phyloP scores from a whole-genome alignment of 2,329 filamentous ascomycete genomes.

The Setomelanomma holmii region DNA sequence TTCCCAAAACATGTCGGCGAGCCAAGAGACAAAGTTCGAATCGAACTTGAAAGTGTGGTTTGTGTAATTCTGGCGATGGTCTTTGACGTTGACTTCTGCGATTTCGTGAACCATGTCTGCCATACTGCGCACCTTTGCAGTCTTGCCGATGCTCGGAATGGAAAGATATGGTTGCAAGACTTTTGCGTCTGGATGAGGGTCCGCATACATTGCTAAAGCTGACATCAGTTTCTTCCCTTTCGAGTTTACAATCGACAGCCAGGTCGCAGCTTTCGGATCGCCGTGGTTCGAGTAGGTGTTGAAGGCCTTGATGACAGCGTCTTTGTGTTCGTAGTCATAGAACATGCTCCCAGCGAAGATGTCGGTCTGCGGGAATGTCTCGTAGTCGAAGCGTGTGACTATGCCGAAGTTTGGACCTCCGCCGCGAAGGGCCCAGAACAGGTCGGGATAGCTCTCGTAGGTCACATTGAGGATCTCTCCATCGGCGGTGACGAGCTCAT shows the following conservation, averaged over 20 bases:
- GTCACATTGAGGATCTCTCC: constrained; percentile 29
- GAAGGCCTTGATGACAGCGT: constrained; percentile 9
- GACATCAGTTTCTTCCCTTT: constrained; percentile 5
- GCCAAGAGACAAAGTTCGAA: constrained; percentile 22
- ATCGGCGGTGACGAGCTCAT: constrained; percentile 39
- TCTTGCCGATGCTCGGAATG: constrained; percentile 12
- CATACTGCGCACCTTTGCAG: constrained; percentile 11
- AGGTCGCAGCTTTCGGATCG: constrained; percentile 10
- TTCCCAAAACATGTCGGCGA: constrained; percentile 22
- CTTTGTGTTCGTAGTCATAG: constrained; percentile 6
- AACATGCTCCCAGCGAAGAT: constrained; percentile 13
- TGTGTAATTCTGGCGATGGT: constrained; percentile 34
- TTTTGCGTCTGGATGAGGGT: background rate
- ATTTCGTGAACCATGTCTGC: constrained; percentile 33
- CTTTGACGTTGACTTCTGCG: constrained; percentile 41
- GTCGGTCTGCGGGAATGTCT: constrained; percentile 20
- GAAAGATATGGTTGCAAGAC: constrained; percentile 6
- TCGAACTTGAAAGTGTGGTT: constrained; percentile 30
- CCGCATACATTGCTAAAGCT: constrained; percentile 9
- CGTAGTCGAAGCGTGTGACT: constrained; percentile 30
- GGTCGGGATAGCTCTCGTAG: constrained; percentile 41
- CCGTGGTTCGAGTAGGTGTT: constrained; percentile 18
- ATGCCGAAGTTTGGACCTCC: constrained; percentile 40
- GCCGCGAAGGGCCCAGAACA: constrained; percentile 46
- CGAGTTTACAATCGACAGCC: constrained; percentile 3